Evolutionary conservation across 2,329 filamentous ascomycete species (phyloP).

Genomic region (Arthrobotrys sphaeroides): DNA sequence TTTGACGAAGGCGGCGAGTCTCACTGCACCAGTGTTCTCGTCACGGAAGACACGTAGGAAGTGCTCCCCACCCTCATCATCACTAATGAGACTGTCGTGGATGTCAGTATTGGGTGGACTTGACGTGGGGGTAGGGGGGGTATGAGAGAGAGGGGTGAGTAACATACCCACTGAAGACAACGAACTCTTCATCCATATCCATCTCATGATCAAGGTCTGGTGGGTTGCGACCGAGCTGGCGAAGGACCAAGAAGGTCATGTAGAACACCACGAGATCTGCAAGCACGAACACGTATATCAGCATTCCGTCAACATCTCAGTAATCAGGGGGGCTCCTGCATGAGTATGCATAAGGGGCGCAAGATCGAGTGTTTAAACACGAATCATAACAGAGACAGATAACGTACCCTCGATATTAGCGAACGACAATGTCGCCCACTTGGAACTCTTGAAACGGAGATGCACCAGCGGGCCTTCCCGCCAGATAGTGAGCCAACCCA

Average conservation of each 20-base stretch:
- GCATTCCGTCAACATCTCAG: slow-evolving; percentile 18
- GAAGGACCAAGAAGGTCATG: slow-evolving; percentile 58
- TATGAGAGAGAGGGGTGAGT: neutral
- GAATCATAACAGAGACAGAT: slow-evolving; percentile 17
- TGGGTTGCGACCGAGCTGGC: slow-evolving; percentile 55
- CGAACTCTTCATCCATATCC: slow-evolving; percentile 57
- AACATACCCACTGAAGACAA: slow-evolving; percentile 57
- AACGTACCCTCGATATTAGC: slow-evolving; percentile 57
- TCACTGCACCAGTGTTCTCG: slow-evolving; percentile 56
- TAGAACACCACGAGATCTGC: slow-evolving; percentile 58
- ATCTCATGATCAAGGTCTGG: slow-evolving; percentile 56
- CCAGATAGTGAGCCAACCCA: slow-evolving; percentile 56
- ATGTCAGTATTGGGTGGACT: neutral
- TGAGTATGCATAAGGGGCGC: slow-evolving; percentile 3
- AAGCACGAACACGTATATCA: slow-evolving; percentile 48
- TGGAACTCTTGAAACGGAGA: slow-evolving; percentile 56
- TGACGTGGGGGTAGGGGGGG: neutral
- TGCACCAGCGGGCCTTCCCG: slow-evolving; percentile 56
- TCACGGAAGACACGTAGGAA: slow-evolving; percentile 57
- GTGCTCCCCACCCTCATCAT: slow-evolving; percentile 56
- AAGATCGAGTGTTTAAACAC: neutral
- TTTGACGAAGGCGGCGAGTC: slow-evolving; percentile 56
- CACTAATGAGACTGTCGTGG: slow-evolving; percentile 53
- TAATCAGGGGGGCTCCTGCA: slow-evolving; percentile 1
- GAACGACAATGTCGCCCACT: slow-evolving; percentile 58